These are phyloP conservation scores for Pugionium cornutum DNA, from an alignment of 345 rosid genomes.

Conservation along the genomic window DNA sequence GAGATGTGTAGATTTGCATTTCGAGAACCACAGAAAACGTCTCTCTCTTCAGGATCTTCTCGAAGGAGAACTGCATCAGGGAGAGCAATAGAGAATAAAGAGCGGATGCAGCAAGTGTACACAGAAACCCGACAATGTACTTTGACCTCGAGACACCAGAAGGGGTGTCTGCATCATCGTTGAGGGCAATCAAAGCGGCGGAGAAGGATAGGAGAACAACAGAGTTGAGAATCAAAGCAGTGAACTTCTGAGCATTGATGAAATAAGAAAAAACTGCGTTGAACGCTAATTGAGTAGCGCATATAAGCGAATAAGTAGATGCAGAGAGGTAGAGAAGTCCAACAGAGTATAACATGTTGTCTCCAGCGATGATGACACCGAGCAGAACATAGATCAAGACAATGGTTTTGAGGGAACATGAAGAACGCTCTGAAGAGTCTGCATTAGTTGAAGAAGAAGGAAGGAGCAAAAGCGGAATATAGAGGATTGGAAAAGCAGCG, in stretches of 20 bases:
- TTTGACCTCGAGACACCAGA: constrained; percentile 44
- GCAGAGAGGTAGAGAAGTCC: constrained; percentile 80
- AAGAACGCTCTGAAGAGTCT: constrained; percentile 38
- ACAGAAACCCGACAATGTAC: constrained; percentile 59
- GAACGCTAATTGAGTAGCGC: constrained; percentile 86
- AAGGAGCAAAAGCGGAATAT: constrained; percentile 52
- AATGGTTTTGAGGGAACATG: constrained; percentile 44
- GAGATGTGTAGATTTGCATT: constrained; percentile 56
- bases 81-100: constrained; percentile 81
- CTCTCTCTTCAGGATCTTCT: constrained; percentile 52
- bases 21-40: constrained; percentile 46
- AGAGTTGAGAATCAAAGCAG: constrained; percentile 67
- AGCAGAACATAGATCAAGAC: constrained; percentile 55
- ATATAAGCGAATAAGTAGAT: constrained; percentile 86
- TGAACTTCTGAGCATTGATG: constrained; percentile 85
- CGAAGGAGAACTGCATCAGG: constrained; percentile 74
- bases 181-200: constrained; percentile 66
- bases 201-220: constrained; percentile 74
- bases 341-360: constrained; percentile 71
- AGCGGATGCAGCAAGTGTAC: constrained; percentile 71
- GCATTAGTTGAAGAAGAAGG: constrained; percentile 31
- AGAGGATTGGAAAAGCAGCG: constrained; percentile 69
- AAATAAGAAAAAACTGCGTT: constrained; percentile 81
- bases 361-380: constrained; percentile 69
- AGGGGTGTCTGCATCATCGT: constrained; percentile 62